Conservation (phyloP, 768 basidiomycete genomes). For the Boletus insuetus region DNA sequence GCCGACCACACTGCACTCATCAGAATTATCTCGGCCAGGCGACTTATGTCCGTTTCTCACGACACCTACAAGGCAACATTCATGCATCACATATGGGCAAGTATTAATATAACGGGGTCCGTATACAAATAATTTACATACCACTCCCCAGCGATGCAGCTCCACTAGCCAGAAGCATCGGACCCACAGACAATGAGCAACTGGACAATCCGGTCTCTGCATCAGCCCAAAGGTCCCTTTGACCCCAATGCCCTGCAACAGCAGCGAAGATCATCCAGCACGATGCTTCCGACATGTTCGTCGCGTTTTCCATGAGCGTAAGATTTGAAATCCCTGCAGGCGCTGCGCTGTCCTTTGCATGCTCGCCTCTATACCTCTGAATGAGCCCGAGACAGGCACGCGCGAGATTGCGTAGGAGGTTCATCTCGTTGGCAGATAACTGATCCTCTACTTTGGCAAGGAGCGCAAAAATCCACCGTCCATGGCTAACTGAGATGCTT, state of each 20-base stretch:
- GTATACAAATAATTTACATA: conserved; percentile 8
- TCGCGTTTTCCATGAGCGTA: conserved; percentile 17
- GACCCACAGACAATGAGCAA: background rate
- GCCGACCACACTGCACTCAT: background rate
- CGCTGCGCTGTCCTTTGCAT: conserved; percentile 13
- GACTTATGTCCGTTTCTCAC: conserved; percentile 24
- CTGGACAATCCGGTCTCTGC: conserved; percentile 51
- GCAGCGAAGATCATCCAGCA: conserved; percentile 76
- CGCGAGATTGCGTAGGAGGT: conserved; percentile 69
- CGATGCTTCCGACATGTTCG: conserved; percentile 40
- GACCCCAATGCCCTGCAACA: conserved; percentile 70
- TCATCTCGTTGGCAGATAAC: conserved; percentile 74
- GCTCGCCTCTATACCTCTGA: conserved; percentile 27
- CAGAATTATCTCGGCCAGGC: background rate
- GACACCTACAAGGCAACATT: background rate
- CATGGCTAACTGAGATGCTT: conserved; percentile 54
- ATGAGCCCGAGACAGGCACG: conserved; percentile 63
- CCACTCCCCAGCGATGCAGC: background rate
- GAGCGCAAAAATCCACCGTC: conserved; percentile 76
- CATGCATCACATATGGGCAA: background rate
- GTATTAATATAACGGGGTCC: background rate
- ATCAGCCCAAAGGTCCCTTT: conserved; percentile 79
- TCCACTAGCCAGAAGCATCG: background rate
- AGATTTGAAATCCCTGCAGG: conserved; percentile 4
- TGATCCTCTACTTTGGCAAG: conserved; percentile 67